Evolutionary conservation across 2,329 filamentous ascomycete genomes (phyloP), one percentile per base, ranked within the genome.

Genomic region (Gliomastix tumulicola): DNA sequence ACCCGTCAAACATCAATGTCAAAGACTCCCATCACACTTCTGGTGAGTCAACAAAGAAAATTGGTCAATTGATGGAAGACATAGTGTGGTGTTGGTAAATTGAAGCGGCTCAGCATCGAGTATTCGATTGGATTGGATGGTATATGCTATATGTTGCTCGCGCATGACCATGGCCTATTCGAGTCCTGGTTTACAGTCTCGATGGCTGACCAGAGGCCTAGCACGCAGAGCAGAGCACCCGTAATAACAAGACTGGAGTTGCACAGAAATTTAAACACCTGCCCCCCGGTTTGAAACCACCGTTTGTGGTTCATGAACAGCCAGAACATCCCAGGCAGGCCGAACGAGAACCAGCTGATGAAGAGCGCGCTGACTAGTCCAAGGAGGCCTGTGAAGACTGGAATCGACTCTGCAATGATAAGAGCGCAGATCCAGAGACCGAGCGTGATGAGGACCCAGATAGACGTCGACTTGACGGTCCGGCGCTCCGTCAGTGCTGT

Each of bases 391-490:
- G 75, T 76, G 60, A 87, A 88, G 34, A 78, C 73, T 1, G 83
- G 83, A 7, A 87, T 79, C 0, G 77, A 75, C 50, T 82, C 73
- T 6, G 82, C 79, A 40, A 88, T 79, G 40, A 86, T 56, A 68
- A 78, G 83, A 3, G 79, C 76, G 5, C 82, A 38, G 6, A 75
- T 45, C 76, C 80, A 85, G 13, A 76, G 54, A 11, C 46, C 52
- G 1, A 68, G 50, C 2, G 73, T 69, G 32, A 86, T 74, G 7
- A 45, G 66, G 11, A 76, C 45, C 82, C 82, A 87, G 11, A 67
- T 67, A 6, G 67, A 51, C 43, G 70, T 69, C 6, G 74, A 71
- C 2, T 68, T 40, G 41, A 59, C 61, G 32, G 68, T 76, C 32
- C 65, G 63, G 45, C 68, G 65, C 37, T 65, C 61, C 55, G 75